Conservation (phyloP, 139 green algal genomes). For the Closterium sp. region DNA sequence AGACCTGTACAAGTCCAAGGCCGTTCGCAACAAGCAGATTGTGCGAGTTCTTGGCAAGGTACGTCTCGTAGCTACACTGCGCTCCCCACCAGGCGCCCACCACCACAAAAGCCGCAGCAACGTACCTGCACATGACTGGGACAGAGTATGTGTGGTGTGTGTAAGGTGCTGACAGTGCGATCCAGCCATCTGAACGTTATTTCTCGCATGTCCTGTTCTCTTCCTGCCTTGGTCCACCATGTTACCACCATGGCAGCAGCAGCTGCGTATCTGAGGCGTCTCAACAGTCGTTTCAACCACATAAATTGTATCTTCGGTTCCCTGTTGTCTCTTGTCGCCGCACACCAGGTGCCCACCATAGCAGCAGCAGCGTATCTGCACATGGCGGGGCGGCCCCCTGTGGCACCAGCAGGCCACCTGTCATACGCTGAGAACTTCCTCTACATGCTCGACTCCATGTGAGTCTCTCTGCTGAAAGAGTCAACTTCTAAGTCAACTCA, state of each 20-base stretch:
- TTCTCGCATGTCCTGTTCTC: not conserved
- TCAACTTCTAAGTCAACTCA: too few species aligned
- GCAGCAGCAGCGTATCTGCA: constrained; percentile 93
- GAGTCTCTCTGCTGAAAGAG: too few species aligned
- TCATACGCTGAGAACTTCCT: constrained; percentile 95
- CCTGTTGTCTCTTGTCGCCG: too few species aligned
- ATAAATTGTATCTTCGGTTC: not conserved
- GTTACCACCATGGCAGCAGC: not conserved
- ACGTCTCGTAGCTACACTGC: not conserved
- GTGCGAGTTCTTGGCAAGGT: constrained; percentile 84
- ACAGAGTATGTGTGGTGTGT: not conserved
- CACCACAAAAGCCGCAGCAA: not conserved
- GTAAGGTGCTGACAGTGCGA: not conserved
- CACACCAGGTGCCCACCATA: constrained; percentile 67
- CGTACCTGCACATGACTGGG: not conserved
- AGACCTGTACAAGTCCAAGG: constrained; percentile 81
- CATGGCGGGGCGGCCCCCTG: constrained; percentile 71
- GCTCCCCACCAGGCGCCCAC: not conserved
- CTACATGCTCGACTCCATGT: constrained; percentile 92
- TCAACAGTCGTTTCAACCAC: too few species aligned
- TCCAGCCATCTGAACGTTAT: not conserved
- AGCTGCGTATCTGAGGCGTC: too few species aligned
- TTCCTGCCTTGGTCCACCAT: not conserved
- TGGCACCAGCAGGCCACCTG: constrained; percentile 80
- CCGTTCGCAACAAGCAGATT: constrained; percentile 96